Conservation (phyloP, 148 eudicot genomes). For the Rheum nobile region DNA sequence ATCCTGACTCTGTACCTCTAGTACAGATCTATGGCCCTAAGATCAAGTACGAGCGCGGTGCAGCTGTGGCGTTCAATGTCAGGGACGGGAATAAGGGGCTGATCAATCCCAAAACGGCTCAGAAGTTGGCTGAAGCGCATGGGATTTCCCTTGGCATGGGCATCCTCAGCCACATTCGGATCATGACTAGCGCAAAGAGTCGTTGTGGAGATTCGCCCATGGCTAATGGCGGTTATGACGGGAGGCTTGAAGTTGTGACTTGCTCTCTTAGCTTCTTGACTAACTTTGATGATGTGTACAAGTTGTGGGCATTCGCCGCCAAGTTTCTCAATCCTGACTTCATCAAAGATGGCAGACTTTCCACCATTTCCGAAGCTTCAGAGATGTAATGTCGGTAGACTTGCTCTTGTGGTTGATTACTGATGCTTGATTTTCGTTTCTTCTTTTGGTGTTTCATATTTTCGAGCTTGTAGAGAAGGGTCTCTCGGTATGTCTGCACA, state of each 20-base stretch:
- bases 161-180: constrained; percentile 65
- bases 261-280: constrained; percentile 84
- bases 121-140: constrained; percentile 66
- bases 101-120: constrained; percentile 68
- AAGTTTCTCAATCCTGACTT: constrained; percentile 75
- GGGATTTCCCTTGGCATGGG: constrained; percentile 82
- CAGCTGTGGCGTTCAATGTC: constrained; percentile 85
- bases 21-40: constrained; percentile 95
- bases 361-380: constrained; percentile 51
- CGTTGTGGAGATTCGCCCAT: constrained; percentile 41
- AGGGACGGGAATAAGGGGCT: constrained; percentile 55
- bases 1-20: constrained; percentile 24
- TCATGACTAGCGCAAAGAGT: constrained; percentile 41
- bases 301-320: constrained; percentile 84
- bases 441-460: background rate
- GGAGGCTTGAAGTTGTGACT: constrained; percentile 85
- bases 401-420: background rate
- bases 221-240: constrained; percentile 44
- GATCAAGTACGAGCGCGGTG: constrained; percentile 92
- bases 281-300: constrained; percentile 83
- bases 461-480: background rate
- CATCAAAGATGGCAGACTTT: constrained; percentile 38
- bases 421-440: background rate
- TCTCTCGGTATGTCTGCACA: background rate
- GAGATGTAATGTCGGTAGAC: too few relatives aligned